Evolutionary conservation across 306 rosid species (phyloP).

Genomic region (Rosa persica): DNA sequence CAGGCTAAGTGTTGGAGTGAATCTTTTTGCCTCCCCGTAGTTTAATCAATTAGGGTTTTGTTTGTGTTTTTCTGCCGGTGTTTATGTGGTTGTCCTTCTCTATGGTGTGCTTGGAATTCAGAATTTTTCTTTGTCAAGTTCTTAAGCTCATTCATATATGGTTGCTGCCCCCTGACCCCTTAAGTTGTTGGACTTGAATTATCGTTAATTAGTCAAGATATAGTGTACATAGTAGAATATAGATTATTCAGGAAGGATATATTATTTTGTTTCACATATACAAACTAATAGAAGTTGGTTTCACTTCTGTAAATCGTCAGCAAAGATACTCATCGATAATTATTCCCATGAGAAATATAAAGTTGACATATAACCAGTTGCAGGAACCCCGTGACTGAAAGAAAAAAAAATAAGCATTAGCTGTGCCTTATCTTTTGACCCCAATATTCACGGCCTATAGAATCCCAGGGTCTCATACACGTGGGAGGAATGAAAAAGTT

Average conservation of each 20-base stretch:
- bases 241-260: too few species aligned
- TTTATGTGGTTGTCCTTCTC: conserved; percentile 6
- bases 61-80: conserved; percentile 4
- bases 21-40: conserved; percentile 21
- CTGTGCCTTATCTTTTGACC: conserved; percentile 35
- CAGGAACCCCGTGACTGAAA: conserved; percentile 66
- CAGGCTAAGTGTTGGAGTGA: conserved; percentile 42
- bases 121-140: not conserved
- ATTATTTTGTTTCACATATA: not conserved
- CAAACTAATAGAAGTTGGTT: not conserved
- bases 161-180: not conserved
- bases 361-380: conserved; percentile 6
- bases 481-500: conserved; percentile 68
- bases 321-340: not conserved
- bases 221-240: not conserved
- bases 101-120: not conserved
- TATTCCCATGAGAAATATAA: not conserved
- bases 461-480: conserved; percentile 46
- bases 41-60: not conserved
- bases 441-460: conserved; percentile 39
- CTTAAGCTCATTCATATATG: not conserved
- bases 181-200: not conserved
- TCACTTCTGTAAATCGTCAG: not conserved
- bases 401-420: not conserved
- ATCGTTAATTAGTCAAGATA: not conserved